Evolutionary conservation across 2,329 filamentous ascomycete species (phyloP).

Genomic region (Sporothrix inflata): DNA sequence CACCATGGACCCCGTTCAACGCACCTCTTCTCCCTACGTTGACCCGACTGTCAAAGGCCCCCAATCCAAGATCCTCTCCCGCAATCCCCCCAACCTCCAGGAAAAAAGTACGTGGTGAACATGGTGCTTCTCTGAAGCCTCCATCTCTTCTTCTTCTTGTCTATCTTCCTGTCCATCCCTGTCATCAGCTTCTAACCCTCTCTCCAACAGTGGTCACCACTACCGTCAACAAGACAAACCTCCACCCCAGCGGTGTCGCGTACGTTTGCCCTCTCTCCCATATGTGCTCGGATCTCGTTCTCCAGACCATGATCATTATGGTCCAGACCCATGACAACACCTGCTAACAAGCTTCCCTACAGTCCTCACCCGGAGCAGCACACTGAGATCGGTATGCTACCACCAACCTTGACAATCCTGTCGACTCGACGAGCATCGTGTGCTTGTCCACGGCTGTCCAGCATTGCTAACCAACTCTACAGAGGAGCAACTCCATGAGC

Average conservation of each 20-base stretch:
- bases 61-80: constrained; percentile 46
- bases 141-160: constrained; percentile 29
- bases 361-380: constrained; percentile 79
- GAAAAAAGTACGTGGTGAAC: constrained; percentile 40
- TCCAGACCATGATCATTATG: not conserved
- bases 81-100: constrained; percentile 34
- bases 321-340: not conserved
- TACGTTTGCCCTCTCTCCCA: constrained; percentile 57
- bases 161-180: not conserved
- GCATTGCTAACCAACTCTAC: constrained; percentile 26
- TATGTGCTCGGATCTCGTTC: not conserved
- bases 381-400: constrained; percentile 76
- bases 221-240: constrained; percentile 85
- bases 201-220: constrained; percentile 54
- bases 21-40: constrained; percentile 50
- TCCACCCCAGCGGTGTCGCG: constrained; percentile 89
- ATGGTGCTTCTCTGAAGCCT: not conserved
- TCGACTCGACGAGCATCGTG: not conserved
- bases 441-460: not conserved
- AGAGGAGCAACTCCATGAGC: constrained; percentile 95
- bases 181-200: constrained; percentile 30
- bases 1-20: constrained; percentile 46
- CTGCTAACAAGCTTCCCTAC: constrained; percentile 30
- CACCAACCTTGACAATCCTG: not conserved
- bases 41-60: constrained; percentile 51